Evolutionary conservation across 2,329 filamentous ascomycete species (phyloP).

Genomic region (Stachybotrys chartarum): DNA sequence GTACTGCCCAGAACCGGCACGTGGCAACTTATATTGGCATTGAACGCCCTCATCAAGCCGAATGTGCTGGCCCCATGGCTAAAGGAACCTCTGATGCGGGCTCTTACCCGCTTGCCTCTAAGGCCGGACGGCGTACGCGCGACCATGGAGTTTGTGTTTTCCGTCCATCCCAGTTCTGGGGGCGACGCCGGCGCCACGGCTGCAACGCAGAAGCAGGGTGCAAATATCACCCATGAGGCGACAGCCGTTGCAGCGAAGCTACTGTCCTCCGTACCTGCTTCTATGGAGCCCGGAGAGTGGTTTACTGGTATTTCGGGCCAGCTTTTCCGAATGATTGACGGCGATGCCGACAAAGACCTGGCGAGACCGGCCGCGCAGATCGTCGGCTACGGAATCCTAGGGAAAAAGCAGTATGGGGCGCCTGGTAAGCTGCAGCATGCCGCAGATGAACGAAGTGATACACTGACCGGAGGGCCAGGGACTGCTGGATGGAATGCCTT

Average conservation of each 20-base stretch:
- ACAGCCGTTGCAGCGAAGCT: constrained; percentile 56
- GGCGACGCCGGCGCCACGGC: constrained; percentile 31
- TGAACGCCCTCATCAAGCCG: constrained; percentile 59
- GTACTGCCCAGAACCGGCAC: constrained; percentile 23
- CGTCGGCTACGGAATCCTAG: constrained; percentile 54
- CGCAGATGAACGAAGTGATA: too few relatives aligned
- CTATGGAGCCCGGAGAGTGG: constrained; percentile 49
- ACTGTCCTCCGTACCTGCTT: constrained; percentile 51
- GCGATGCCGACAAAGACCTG: constrained; percentile 28
- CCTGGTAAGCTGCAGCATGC: constrained; percentile 35
- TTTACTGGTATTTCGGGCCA: constrained; percentile 55
- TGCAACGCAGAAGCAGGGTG: constrained; percentile 46
- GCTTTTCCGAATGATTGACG: constrained; percentile 55
- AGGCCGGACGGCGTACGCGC: constrained; percentile 57
- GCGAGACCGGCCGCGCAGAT: constrained; percentile 28
- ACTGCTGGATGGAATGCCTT: constrained; percentile 56
- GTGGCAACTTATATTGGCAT: constrained; percentile 49
- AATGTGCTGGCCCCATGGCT: constrained; percentile 52
- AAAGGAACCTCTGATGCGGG: constrained; percentile 45
- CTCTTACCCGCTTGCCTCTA: constrained; percentile 54
- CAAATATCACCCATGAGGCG: constrained; percentile 62
- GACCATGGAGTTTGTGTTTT: constrained; percentile 64
- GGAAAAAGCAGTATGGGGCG: constrained; percentile 55
- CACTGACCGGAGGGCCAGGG: constrained; percentile 23
- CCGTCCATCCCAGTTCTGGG: constrained; percentile 53